Base-by-base conservation (phyloP, 345 rosid genomes). In the Populus davidiana region DNA sequence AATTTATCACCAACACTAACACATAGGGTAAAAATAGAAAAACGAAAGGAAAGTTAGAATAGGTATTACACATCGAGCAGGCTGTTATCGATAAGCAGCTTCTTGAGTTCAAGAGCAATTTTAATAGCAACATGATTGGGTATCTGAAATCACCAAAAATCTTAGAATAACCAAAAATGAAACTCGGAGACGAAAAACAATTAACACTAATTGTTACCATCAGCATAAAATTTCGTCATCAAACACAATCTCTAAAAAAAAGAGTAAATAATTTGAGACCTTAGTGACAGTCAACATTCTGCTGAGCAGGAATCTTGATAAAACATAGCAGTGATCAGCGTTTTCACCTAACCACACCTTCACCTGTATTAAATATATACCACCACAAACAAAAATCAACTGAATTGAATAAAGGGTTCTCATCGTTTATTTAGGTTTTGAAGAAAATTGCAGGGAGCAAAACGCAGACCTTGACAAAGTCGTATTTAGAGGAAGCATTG, bases 331-430 rank as follows among this genome's bases (percentile, higher is more conserved):
- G 79, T 95, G 99, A 84, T 95, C 96, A 8, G 97, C 96, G 77
- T 93, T 88, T 80, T 95, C 96, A 69, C 99, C 99, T 62, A 95
- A 88, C 99, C 99, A 95, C 52, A 93, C 99, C 79, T 93, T 96
- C 33, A 93, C 97, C 98, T 94, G 81, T n/a, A 31, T 21, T 11
- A 13, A 43, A 6, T 1, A 31, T 61, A 75, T 31, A 39, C 27
- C 70, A 29, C 39, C 1, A 52, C 35, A 39, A 8, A 52, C 33
- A 67, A 50, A 39, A 12, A 59, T 20, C 8, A 20, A 20, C 25
- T 23, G 20, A 31, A 35, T 14, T 23, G 52, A 47, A n/a, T 29
- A 21, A 29, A 18, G 41, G 3, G 25, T 44, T 47, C 20, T 35
- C 21, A 18, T 35, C 14, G 5, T 70, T 35, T 23, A 41, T 62